Base-by-base conservation (phyloP, 73 alveolate species). In the Symbiodinium pilosum region DNA sequence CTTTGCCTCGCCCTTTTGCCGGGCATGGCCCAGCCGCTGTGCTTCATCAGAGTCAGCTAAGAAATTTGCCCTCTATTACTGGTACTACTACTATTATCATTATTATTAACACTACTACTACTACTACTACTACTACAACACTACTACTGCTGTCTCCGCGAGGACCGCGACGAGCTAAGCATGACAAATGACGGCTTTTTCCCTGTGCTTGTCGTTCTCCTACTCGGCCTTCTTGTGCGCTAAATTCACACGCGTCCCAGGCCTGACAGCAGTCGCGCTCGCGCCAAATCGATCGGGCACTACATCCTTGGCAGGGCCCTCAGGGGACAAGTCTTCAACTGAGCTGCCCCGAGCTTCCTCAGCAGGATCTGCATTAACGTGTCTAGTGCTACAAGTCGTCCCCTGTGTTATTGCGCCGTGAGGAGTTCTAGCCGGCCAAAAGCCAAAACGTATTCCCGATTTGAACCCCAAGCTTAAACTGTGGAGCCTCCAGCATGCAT, bases 241-340 rank as follows among this genome's bases (percentile, higher is more conserved):
- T n/a, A n/a, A n/a, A n/a, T n/a, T n/a, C n/a, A n/a, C n/a, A n/a
- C n/a, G n/a, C n/a, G n/a, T n/a, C n/a, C n/a, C n/a, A 81, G 71
- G 85, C 94, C 94, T 56, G 94, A 87, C 64, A 87, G 94, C 94
- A 56, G 94, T 68, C 94, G 94, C 24, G 84, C 94, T 52, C 81
- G 94, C 30, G 97, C 97, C 83, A 91, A 91, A 56, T 91, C 97
- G 77, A 91, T 91, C 24, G 97, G 97, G 75, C 97, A 91, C 97
- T 91, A 91, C 77, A 71, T 99, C 36, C 94, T 99, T 32, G 99
- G 99, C 94, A 21, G 81, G 81, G 38, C 81, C 34, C 12, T 54
- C 0, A n/a, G 28, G 20, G 30, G 73, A 54, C 73, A 11, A n/a
- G 20, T 26, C 4, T 51, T 51, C 68, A 51, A 24, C 68, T 51